Evolutionary conservation across 805 yeast genomes (phyloP).

Genomic region (Sugiyamaella americana): DNA sequence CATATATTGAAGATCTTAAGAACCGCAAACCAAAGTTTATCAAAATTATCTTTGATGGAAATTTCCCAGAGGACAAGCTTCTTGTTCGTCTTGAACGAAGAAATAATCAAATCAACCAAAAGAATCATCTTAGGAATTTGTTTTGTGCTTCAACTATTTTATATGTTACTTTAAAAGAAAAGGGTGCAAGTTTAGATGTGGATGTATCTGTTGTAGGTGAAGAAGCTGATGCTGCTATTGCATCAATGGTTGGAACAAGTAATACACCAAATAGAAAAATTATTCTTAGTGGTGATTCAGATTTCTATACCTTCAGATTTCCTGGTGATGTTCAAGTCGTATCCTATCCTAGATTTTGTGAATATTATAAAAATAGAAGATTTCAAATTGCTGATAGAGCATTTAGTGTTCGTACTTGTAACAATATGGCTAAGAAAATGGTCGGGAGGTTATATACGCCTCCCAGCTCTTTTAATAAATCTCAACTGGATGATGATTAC

Average conservation of each 20-base stretch:
- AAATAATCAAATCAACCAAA: neutral
- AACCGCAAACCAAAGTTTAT: neutral
- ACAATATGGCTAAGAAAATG: neutral
- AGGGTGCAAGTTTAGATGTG: neutral
- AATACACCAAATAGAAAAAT: neutral
- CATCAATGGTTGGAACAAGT: neutral
- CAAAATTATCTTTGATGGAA: slow-evolving; percentile 7
- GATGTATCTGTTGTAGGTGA: slow-evolving; percentile 6
- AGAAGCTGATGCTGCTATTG: slow-evolving; percentile 11
- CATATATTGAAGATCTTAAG: neutral
- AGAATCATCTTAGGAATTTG: neutral
- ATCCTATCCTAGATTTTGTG: neutral
- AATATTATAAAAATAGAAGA: too few relatives aligned
- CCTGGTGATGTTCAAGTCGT: neutral
- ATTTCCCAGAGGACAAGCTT: slow-evolving; percentile 6
- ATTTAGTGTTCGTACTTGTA: neutral
- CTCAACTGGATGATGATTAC: neutral
- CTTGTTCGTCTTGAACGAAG: slow-evolving; percentile 1
- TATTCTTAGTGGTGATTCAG: slow-evolving; percentile 4
- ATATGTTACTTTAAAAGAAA: slow-evolving; percentile 1
- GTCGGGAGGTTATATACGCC: neutral
- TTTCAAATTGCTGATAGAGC: neutral
- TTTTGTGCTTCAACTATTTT: neutral
- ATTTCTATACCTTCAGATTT: neutral
- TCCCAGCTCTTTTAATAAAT: neutral